Conservation (phyloP, 148 eudicot species). For the Gaultheria prostrata region DNA sequence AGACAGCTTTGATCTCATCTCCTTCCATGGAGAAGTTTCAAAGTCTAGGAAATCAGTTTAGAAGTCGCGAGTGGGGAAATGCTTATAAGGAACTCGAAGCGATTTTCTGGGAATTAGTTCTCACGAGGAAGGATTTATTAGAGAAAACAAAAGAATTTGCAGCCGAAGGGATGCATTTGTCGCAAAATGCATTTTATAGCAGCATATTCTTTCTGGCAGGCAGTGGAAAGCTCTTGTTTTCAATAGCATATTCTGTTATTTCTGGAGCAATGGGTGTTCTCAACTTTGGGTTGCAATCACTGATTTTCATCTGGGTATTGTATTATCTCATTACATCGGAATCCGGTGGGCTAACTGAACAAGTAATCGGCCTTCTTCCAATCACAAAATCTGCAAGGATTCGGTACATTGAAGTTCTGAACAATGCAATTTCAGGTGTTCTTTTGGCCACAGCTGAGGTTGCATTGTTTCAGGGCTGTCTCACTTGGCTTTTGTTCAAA, state of each 20-base stretch:
- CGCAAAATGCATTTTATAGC: conserved; percentile 27
- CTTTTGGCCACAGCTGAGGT: conserved; percentile 79
- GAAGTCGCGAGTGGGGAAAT: conserved; percentile 25
- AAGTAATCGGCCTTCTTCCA: conserved; percentile 77
- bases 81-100: conserved; percentile 19
- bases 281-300: conserved; percentile 72
- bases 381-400: conserved; percentile 53
- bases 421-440: conserved; percentile 79
- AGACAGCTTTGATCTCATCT: conserved; percentile 53
- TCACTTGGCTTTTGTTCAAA: conserved; percentile 95
- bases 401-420: conserved; percentile 83
- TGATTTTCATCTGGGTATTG: conserved; percentile 92
- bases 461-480: conserved; percentile 84
- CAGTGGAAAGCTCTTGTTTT: conserved; percentile 67
- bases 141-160: conserved; percentile 36
- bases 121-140: conserved; percentile 19
- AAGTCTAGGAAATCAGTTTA: conserved; percentile 54
- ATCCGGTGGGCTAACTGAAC: conserved; percentile 94
- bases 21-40: conserved; percentile 62
- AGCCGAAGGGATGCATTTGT: conserved; percentile 30
- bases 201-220: conserved; percentile 36
- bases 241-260: conserved; percentile 57
- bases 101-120: conserved; percentile 12
- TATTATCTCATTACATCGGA: conserved; percentile 91
- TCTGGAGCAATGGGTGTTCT: conserved; percentile 89